A percentile compares a stretch with the other conserved stretches of the same genome.
Conservation (phyloP, 768 basidiomycete genomes). For the Boletellus ananiceps region DNA sequence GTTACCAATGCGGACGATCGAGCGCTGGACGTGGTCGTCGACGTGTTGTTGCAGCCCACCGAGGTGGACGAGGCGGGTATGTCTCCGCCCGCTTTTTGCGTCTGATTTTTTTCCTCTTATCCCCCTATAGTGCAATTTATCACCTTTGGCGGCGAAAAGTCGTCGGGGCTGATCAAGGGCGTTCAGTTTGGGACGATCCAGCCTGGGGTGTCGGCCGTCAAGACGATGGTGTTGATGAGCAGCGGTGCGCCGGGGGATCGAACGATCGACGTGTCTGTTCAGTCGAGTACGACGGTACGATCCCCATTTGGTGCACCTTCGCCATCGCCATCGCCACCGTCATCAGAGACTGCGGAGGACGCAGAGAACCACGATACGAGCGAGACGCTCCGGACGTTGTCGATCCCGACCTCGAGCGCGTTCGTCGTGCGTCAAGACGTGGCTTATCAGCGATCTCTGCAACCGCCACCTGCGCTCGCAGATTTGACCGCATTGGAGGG, state of each 20-base stretch:
- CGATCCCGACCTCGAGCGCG: slow-evolving; percentile 62
- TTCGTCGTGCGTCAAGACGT: slow-evolving; percentile 53
- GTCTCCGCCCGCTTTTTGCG: slow-evolving; percentile 14
- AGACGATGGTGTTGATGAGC: slow-evolving; percentile 60
- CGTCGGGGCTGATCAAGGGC: slow-evolving; percentile 70
- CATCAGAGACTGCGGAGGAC: slow-evolving; percentile 3
- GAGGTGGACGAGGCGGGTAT: slow-evolving; percentile 70
- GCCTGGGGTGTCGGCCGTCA: slow-evolving; percentile 53
- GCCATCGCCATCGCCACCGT: background rate
- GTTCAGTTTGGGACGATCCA: slow-evolving; percentile 47
- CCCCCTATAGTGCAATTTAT: slow-evolving; percentile 52
- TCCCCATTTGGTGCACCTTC: background rate
- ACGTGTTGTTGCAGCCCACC: slow-evolving; percentile 76
- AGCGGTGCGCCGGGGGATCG: slow-evolving; percentile 65
- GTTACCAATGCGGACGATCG: slow-evolving; percentile 70
- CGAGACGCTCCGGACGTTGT: slow-evolving; percentile 64
- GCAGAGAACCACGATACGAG: slow-evolving; percentile 24
- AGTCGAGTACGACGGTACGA: slow-evolving; percentile 40
- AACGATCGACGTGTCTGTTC: slow-evolving; percentile 76
- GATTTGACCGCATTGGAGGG: slow-evolving; percentile 53
- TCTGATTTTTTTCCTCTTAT: background rate
- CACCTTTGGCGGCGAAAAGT: slow-evolving; percentile 55
- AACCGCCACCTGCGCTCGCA: slow-evolving; percentile 42
- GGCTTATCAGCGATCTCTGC: slow-evolving; percentile 44
- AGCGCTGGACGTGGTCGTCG: slow-evolving; percentile 62